phyloP scores from a whole-genome alignment of 2,329 filamentous ascomycete genomes.

The Fusarium solani-melongenae region DNA sequence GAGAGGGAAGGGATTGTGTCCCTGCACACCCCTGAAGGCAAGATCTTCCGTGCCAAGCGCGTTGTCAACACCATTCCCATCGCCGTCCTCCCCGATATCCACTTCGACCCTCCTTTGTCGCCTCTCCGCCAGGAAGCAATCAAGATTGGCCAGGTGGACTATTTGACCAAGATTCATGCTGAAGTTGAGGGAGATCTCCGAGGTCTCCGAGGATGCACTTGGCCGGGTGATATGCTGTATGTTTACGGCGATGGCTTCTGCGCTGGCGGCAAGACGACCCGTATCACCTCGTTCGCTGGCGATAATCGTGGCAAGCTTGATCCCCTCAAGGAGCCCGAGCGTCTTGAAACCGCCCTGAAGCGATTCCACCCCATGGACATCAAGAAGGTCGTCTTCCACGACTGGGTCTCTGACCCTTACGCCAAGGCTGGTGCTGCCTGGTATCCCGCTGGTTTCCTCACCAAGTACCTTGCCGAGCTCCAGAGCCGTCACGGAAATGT shows the following conservation, averaged over 20 bases:
- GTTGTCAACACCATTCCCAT: slow-evolving; percentile 44
- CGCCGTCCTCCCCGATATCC: slow-evolving; percentile 20
- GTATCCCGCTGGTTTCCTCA: slow-evolving; percentile 33
- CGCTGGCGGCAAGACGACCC: slow-evolving; percentile 1
- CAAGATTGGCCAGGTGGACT: slow-evolving; percentile 25
- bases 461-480: slow-evolving; percentile 40
- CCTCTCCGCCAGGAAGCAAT: slow-evolving; percentile 30
- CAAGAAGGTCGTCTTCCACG: slow-evolving; percentile 33
- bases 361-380: slow-evolving; percentile 22
- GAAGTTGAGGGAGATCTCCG: slow-evolving; percentile 31
- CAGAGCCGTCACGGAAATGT: slow-evolving; percentile 42
- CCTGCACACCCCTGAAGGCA: not conserved
- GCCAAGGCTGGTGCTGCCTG: slow-evolving; percentile 33
- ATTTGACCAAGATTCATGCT: slow-evolving; percentile 32
- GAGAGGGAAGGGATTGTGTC: slow-evolving; percentile 6
- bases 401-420: slow-evolving; percentile 44
- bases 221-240: slow-evolving; percentile 17
- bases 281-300: slow-evolving; percentile 16
- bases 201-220: slow-evolving; percentile 14
- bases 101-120: slow-evolving; percentile 34
- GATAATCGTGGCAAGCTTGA: slow-evolving; percentile 10
- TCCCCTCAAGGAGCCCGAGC: slow-evolving; percentile 8
- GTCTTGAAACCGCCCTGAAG: slow-evolving; percentile 11
- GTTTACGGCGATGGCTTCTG: slow-evolving; percentile 25
- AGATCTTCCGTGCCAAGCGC: slow-evolving; percentile 26